Percentiles rank a stretch among this genome's conserved stretches.
These are phyloP conservation scores for Haematococcus lacustris DNA, from an alignment of 139 green algal species.

Conservation along the genomic window DNA sequence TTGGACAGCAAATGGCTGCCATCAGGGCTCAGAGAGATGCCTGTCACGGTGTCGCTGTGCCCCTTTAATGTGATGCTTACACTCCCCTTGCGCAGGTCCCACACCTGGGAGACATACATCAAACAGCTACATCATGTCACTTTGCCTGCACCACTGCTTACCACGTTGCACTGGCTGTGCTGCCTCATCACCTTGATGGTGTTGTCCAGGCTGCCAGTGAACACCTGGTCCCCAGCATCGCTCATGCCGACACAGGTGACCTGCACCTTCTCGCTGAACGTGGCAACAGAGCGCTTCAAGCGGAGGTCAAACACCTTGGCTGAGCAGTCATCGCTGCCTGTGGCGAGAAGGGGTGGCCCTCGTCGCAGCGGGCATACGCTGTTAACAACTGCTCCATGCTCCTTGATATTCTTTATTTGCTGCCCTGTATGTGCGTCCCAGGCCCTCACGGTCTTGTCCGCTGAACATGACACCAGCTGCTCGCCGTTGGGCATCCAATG, in stretches of 20 bases:
- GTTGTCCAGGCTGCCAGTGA: slow-evolving; percentile 83
- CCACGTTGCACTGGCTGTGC: neutral
- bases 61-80: slow-evolving; percentile 58
- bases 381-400: slow-evolving; percentile 92
- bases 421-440: slow-evolving; percentile 66
- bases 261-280: slow-evolving; percentile 67
- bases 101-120: slow-evolving; percentile 38
- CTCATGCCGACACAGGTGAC: slow-evolving; percentile 74
- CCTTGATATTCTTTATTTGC: slow-evolving; percentile 73
- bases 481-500: slow-evolving; percentile 84
- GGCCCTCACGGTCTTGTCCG: slow-evolving; percentile 77
- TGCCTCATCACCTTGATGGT: slow-evolving; percentile 44
- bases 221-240: slow-evolving; percentile 81
- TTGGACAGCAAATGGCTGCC: slow-evolving; percentile 89
- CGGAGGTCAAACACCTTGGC: slow-evolving; percentile 92
- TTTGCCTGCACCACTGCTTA: neutral
- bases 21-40: slow-evolving; percentile 72
- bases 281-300: slow-evolving; percentile 57
- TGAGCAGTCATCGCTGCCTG: slow-evolving; percentile 80
- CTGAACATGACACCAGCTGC: slow-evolving; percentile 65
- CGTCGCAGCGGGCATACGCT: slow-evolving; percentile 56
- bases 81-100: slow-evolving; percentile 76
- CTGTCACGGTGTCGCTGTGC: slow-evolving; percentile 76
- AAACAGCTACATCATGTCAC: neutral
- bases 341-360: slow-evolving; percentile 74